Base-by-base conservation (phyloP, 2,329 filamentous ascomycete species). In the Neopestalotiopsis rosae region DNA sequence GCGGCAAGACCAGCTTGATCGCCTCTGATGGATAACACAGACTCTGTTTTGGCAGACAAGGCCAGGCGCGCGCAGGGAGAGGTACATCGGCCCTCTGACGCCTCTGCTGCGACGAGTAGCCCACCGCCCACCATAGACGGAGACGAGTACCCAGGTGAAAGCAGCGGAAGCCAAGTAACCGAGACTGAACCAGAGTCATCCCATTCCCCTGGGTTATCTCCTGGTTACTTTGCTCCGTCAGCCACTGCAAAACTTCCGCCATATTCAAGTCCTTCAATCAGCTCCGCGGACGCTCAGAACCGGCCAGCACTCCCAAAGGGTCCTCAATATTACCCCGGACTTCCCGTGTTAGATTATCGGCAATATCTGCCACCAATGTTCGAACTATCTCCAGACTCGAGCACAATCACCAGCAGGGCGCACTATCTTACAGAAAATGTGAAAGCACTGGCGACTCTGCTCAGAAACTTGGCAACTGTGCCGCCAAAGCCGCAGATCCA, bases 401-500 rank as follows among this genome's bases (percentile, higher is more conserved):
- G 81, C 13, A 82, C 81, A 9, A 81, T 88, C 68, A 82, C 81
- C 28, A 84, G 84, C 65, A 81, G 82, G 57, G 82, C 84, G 1
- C 81, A 82, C n/a, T 83, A 85, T 71, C 79, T 88, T 4, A 86
- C 84, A 5, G 78, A 79, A 69, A 84, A 84, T 67, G 80, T 81
- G 32, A 74, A 76, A 14, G 84, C 84, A 5, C 79, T 89, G 42
- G 78, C 82, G 4, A 76, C 82, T 4, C 78, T 89, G 28, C 74
- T 89, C 32, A 83, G 84, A 45, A 74, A 78, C 40, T 83, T 88
- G 67, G 83, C 86, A 14, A 83, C 83, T 1, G 79, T 89, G 0
- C 87, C 87, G 24, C 87, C 87, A 6, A 89, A 89, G 73, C 86
- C 85, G 0, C 81, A 85, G 70, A 81, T 89, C 28, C 81, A 84